Percentiles rank a stretch among this genome's conserved stretches.
Conservation (phyloP, 2,329 filamentous ascomycete species). For the Neopestalotiopsis sp. region DNA sequence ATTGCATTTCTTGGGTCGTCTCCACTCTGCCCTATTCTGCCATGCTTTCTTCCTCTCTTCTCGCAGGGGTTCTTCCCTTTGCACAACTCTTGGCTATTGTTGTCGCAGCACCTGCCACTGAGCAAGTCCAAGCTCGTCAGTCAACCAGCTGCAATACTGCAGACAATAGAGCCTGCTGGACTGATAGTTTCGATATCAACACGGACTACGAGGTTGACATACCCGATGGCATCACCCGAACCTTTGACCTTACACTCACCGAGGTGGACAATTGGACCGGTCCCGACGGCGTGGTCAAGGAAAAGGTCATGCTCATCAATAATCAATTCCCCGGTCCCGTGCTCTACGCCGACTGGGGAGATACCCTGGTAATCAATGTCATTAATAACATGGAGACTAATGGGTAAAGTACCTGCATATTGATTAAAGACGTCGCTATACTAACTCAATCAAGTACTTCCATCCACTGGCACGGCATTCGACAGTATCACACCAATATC, state of each 20-base stretch:
- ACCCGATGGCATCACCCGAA: slow-evolving; percentile 27
- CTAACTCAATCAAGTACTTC: slow-evolving; percentile 32
- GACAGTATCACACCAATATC: slow-evolving; percentile 47
- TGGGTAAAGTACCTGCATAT: slow-evolving; percentile 21
- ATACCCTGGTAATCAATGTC: slow-evolving; percentile 53
- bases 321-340: neutral
- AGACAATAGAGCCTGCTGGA: slow-evolving; percentile 38
- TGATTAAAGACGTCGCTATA: neutral
- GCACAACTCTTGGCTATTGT: neutral
- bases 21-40: too few relatives aligned
- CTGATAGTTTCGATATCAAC: slow-evolving; percentile 34
- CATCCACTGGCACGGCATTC: slow-evolving; percentile 54
- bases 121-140: slow-evolving; percentile 6
- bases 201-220: slow-evolving; percentile 35
- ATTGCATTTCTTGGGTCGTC: neutral
- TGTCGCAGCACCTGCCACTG: slow-evolving; percentile 13
- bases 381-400: slow-evolving; percentile 59
- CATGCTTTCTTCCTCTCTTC: neutral
- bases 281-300: slow-evolving; percentile 29
- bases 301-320: slow-evolving; percentile 42
- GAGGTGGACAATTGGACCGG: slow-evolving; percentile 28
- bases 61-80: neutral
- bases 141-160: slow-evolving; percentile 25
- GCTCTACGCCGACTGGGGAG: slow-evolving; percentile 46
- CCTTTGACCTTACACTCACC: slow-evolving; percentile 35